phyloP scores from a whole-genome alignment of 2,329 filamentous ascomycete species.

The Myriangium duriaei region DNA sequence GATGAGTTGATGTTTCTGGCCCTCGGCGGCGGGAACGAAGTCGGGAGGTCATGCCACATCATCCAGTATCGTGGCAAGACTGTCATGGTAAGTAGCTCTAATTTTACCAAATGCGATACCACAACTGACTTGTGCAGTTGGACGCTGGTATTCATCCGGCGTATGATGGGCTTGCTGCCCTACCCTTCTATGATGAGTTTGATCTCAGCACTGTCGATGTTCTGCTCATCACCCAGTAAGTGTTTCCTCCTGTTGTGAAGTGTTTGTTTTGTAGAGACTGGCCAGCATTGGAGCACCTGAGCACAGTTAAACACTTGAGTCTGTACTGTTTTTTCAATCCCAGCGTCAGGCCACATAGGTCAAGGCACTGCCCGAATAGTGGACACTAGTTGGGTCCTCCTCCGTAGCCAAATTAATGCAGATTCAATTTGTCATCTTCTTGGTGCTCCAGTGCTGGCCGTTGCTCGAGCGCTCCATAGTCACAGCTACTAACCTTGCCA shows the following conservation, averaged over 20 bases:
- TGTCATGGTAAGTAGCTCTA: conserved; percentile 69
- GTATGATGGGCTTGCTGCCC: conserved; percentile 82
- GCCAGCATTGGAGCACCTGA: background rate
- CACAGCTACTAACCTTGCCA: conserved; percentile 1
- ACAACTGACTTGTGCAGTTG: conserved; percentile 44
- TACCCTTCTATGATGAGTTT: conserved; percentile 98
- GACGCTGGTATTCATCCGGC: conserved; percentile 95
- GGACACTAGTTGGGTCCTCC: too few relatives aligned
- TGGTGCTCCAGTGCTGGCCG: conserved; percentile 4
- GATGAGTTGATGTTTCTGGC: conserved; percentile 93
- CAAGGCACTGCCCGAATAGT: too few relatives aligned
- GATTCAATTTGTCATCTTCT: background rate
- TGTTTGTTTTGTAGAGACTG: background rate
- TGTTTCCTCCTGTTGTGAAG: conserved; percentile 20
- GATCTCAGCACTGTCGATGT: conserved; percentile 95
- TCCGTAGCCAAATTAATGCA: conserved; percentile 10
- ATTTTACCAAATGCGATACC: background rate
- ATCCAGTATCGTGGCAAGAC: conserved; percentile 99
- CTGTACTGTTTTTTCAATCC: too few relatives aligned
- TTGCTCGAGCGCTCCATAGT: background rate
- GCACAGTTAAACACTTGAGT: background rate
- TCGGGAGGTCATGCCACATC: conserved; percentile 93
- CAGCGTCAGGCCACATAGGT: too few relatives aligned
- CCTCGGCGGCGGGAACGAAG: conserved; percentile 90
- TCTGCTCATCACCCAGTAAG: conserved; percentile 98